Evolutionary conservation across 208 protist genomes (phyloP).

Genomic region (Endotrypanum monterogeii): DNA sequence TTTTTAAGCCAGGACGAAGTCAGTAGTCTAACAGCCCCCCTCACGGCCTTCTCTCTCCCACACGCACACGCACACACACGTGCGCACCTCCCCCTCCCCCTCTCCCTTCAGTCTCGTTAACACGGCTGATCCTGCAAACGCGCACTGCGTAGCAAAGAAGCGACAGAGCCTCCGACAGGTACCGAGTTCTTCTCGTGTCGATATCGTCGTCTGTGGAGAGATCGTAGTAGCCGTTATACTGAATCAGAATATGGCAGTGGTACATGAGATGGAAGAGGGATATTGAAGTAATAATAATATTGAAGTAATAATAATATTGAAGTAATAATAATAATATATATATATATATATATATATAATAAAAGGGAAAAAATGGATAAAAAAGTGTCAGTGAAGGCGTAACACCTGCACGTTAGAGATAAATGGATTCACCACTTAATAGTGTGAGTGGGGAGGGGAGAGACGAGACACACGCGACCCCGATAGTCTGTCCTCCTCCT

Average conservation of each 20-base stretch:
- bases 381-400: background rate
- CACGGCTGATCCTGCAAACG: background rate
- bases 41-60: too few species aligned
- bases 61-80: too few species aligned
- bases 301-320: too few species aligned
- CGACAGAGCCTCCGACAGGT: conserved; percentile 1
- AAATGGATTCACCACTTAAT: background rate
- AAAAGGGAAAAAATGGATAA: background rate
- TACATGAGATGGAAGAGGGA: background rate
- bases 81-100: too few species aligned
- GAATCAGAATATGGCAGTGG: too few species aligned
- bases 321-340: too few species aligned
- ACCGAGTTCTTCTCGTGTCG: background rate
- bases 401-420: background rate
- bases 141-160: background rate
- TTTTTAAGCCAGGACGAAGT: background rate
- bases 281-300: conserved; percentile 1
- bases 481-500: background rate
- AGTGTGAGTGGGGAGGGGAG: background rate
- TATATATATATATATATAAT: too few species aligned
- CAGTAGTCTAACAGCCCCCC: background rate
- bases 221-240: background rate
- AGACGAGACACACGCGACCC: too few species aligned
- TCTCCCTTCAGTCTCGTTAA: background rate
- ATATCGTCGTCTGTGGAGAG: background rate